phyloP scores from a whole-genome alignment of 2,329 filamentous ascomycete genomes.

The Zymoseptoria pseudotritici region DNA sequence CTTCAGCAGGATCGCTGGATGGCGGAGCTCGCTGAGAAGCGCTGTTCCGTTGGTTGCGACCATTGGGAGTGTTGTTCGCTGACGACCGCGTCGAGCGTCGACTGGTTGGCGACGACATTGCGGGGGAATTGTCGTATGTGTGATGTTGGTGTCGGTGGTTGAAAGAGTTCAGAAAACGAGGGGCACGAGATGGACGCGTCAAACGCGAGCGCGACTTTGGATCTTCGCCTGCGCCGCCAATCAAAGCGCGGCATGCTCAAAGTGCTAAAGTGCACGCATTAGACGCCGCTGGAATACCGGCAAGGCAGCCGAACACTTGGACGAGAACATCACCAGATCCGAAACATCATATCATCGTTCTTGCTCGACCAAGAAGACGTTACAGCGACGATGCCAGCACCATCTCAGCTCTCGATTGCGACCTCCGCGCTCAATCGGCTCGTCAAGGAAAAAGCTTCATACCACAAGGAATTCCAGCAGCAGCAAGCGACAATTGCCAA shows the following conservation, averaged over 20 bases:
- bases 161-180: background rate
- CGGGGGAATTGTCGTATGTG: slow-evolving; percentile 5
- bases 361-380: background rate
- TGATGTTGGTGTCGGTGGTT: background rate
- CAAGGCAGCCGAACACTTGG: background rate
- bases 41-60: slow-evolving; percentile 42
- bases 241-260: background rate
- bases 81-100: slow-evolving; percentile 50
- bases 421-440: slow-evolving; percentile 74
- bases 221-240: background rate
- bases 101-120: slow-evolving; percentile 57
- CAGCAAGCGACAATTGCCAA: slow-evolving; percentile 66
- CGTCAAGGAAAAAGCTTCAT: slow-evolving; percentile 84
- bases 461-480: slow-evolving; percentile 74
- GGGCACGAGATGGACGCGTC: slow-evolving; percentile 1
- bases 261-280: background rate
- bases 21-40: slow-evolving; percentile 46
- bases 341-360: background rate
- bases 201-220: slow-evolving; percentile 1
- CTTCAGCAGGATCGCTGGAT: slow-evolving; percentile 33
- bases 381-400: slow-evolving; percentile 58
- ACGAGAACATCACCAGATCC: slow-evolving; percentile 1
- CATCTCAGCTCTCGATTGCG: slow-evolving; percentile 68
- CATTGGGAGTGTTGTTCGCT: slow-evolving; percentile 37
- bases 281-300: background rate